Base-by-base conservation (phyloP, 805 yeast species). In the Scheffersomyces spartinae region DNA sequence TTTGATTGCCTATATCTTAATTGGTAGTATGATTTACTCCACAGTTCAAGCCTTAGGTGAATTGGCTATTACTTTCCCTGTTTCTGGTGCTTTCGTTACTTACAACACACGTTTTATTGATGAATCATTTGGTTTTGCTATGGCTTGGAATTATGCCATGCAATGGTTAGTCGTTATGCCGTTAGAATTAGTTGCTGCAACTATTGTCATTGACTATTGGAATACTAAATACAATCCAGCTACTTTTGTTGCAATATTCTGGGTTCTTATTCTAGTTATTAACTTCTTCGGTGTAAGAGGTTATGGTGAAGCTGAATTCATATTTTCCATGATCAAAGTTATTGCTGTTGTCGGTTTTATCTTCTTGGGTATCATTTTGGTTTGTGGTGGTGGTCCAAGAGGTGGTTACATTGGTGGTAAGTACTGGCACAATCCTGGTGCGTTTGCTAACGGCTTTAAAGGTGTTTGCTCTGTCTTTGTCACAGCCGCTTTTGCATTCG, bases 401-500 rank as follows among this genome's bases (percentile, higher is more conserved):
- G 68, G 65, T 23, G 64, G 66, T 13, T 70, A 66, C 40, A 50
- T 65, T 27, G 83, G 83, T 15, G 71, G 65, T 8, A 55, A 47
- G 30, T 68, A 68, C 50, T 75, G 77, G 76, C 57, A 64, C 33
- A 32, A 66, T 30, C 82, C 82, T 0, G 88, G 88, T 26, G 73
- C 85, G 0, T 75, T 80, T 41, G 68, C 71, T 7, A 55, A 64
- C 33, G 71, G 64, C 6, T 74, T 76, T 47, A 74, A 77, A 49
- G 85, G 84, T 33, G 69, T 79, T 26, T 71, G 77, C 41, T 59
- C 79, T 0, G 81, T 74, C 10, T 70, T 80, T 33, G 77, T 78
- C 25, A 71, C 79, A 19, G 84, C 88, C 9, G 83, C 86, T 1
- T 81, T 78, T 47, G 67, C 83, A 7, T 81, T 72, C 42, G 71